Conservation (phyloP, 192 early-diverging fungal species). For the Backusella tuberculispora region DNA sequence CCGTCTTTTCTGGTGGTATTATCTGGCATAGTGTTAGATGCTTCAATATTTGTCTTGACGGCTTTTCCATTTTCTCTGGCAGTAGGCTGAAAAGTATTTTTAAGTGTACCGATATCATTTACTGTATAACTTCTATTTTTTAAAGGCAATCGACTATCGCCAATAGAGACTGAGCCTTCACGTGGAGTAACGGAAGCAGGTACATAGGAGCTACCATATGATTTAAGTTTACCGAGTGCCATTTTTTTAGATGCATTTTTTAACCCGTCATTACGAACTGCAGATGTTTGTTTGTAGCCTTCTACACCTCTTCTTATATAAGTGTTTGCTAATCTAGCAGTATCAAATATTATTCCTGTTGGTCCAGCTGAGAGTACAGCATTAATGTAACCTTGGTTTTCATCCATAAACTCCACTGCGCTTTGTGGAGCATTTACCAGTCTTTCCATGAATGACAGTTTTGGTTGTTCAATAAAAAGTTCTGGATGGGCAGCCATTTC, state of each 20-base stretch:
- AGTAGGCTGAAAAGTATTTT: background rate
- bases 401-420: background rate
- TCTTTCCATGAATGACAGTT: background rate
- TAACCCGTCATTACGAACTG: background rate
- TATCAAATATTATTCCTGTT: background rate
- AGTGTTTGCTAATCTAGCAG: background rate
- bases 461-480: background rate
- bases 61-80: background rate
- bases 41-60: no score
- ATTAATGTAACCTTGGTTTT: background rate
- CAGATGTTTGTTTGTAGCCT: background rate
- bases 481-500: background rate
- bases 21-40: no score
- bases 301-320: constrained; percentile 1
- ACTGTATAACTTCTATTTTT: no score
- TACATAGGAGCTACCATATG: background rate
- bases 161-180: no score
- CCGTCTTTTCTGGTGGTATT: no score
- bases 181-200: background rate
- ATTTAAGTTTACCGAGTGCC: background rate
- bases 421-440: background rate
- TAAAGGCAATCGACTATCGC: no score
- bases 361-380: background rate
- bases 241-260: background rate
- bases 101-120: background rate